Conservation (phyloP, 148 eudicot species). For the Vaccinium macrocarpon region DNA sequence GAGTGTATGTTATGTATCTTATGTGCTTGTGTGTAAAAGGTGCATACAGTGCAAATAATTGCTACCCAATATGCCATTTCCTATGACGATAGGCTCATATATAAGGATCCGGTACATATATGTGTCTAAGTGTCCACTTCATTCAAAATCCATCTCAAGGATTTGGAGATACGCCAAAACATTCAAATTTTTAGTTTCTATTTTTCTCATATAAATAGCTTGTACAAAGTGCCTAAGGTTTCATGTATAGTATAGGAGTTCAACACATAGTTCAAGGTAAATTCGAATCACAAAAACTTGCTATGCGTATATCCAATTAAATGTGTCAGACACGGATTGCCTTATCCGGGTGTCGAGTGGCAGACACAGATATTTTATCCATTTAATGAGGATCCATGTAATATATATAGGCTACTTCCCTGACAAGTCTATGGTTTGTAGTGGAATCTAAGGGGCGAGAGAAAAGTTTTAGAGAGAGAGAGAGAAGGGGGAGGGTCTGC, state of each 20-base stretch:
- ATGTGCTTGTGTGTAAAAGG: not conserved
- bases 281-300: not conserved
- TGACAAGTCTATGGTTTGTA: constrained; percentile 18
- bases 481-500: too few species aligned
- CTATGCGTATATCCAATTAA: not conserved
- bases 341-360: not conserved
- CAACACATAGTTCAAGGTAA: not conserved
- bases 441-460: too few species aligned
- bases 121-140: not conserved
- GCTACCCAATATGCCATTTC: not conserved
- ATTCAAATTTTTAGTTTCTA: too few species aligned
- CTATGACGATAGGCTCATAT: not conserved
- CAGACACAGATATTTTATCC: not conserved
- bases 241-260: not conserved
- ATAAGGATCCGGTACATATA: not conserved
- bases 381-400: not conserved
- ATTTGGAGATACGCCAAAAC: not conserved
- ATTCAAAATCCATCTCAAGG: not conserved
- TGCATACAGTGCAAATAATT: not conserved
- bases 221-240: not conserved
- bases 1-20: not conserved
- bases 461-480: too few species aligned
- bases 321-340: not conserved
- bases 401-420: not conserved
- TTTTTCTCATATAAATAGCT: too few species aligned